Base-by-base conservation (phyloP, 164 flowering plant species). In the Cinnamomum chago region DNA sequence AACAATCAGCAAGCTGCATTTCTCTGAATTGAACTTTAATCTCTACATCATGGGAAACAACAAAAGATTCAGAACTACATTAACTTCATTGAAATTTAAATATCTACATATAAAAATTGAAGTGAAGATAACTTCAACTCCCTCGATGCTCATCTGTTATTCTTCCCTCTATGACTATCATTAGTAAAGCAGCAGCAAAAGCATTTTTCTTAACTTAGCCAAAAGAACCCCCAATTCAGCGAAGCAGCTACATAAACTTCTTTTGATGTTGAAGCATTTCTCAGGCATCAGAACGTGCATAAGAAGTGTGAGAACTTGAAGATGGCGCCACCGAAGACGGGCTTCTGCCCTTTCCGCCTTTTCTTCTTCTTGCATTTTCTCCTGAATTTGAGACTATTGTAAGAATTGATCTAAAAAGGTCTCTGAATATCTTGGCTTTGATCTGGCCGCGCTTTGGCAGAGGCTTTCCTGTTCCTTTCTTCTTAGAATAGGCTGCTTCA, bases 361-460 rank as follows among this genome's bases (percentile, higher is more conserved):
- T 30, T 17, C 47, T 67, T 67, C 69, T 67, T 17, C 18, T 67
- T 15, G 15, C 35, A 12, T 67, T 67, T 17, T 30, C 69, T 67
- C 22, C 12, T 3, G 50, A 22, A 25, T 67, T 30, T 30, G 69
- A 30, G 12, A 20, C 47, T 1, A 67, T 25, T 5, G 20, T 35
- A 18, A 67, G 9, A 20, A 67, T 13, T 28, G 47, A 17, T 67
- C 69, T 67, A 18, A 67, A 12, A 35, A 67, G 14, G 2, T 3
- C 2, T 67, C 17, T 30, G n/a, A 67, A 67, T 27, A 67, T 67
- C 69, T 14, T 67, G 20, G 50, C 50, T 33, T 67, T 67, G 69
- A 67, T 20, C 47, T 67, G 69, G 12, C 69, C 69, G 5, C 69
- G 7, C 35, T 5, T 67, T 3, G 69, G 69, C 18, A 18, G 47